A percentile compares a stretch with the other conserved stretches of the same genome.
Evolutionary conservation across 176 grass and related monocot species (phyloP).

Genomic region (Juncus inflexus): DNA sequence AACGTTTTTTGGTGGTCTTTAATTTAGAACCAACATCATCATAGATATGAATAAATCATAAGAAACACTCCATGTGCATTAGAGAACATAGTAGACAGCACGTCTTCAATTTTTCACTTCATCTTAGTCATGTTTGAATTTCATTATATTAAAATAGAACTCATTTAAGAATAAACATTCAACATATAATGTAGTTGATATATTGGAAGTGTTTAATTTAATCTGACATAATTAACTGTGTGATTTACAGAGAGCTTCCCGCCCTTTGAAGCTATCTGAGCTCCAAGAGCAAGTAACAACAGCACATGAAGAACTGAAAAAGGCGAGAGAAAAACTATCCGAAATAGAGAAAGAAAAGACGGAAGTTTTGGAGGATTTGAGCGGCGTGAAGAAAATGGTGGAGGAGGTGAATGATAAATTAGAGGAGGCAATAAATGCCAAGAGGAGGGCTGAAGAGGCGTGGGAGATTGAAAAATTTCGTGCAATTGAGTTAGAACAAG

Average conservation of each 20-base stretch:
- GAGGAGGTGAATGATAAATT: conserved; percentile 41
- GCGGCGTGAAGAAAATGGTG: conserved; percentile 31
- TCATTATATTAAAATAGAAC: no score
- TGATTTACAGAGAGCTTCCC: conserved; percentile 44
- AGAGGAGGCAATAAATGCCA: conserved; percentile 44
- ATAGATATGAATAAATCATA: neutral
- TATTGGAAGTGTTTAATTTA: neutral
- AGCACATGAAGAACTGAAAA: conserved; percentile 56
- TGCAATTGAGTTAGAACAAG: conserved; percentile 59
- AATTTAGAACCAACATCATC: neutral
- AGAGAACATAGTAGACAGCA: no score
- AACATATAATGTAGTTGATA: neutral
- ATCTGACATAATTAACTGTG: conserved; percentile 13
- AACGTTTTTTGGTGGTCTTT: neutral
- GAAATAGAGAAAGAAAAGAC: conserved; percentile 45
- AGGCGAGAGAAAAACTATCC: conserved; percentile 40
- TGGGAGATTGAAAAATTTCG: conserved; percentile 68
- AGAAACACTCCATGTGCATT: no score
- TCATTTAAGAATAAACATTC: no score
- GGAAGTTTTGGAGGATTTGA: conserved; percentile 42
- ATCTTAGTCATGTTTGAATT: no score
- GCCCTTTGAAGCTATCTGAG: conserved; percentile 42
- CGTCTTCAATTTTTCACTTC: no score
- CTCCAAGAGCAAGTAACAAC: conserved; percentile 45
- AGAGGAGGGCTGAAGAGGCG: conserved; percentile 55